Evolutionary conservation across 108 stramenopile genomes (phyloP).

Genomic region (Cylindrotheca fusiformis): DNA sequence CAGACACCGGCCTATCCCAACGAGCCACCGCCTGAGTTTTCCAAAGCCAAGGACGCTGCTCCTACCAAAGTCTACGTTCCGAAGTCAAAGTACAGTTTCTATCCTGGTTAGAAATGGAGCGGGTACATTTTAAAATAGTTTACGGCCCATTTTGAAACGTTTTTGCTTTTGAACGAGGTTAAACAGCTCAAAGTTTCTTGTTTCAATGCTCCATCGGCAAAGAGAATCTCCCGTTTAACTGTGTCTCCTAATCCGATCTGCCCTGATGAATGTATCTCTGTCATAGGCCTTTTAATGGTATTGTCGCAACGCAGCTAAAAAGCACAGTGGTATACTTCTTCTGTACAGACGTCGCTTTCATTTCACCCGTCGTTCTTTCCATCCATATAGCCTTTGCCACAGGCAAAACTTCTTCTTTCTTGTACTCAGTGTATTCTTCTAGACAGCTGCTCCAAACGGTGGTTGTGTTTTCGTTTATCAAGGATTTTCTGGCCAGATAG

Average conservation of each 20-base stretch:
- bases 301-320: constrained; percentile 60
- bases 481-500: constrained; percentile 74
- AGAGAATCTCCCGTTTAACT: too few relatives aligned
- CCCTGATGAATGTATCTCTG: too few relatives aligned
- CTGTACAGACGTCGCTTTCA: constrained; percentile 56
- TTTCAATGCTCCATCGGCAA: too few relatives aligned
- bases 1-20: not conserved
- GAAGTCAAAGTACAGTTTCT: too few relatives aligned
- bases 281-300: constrained; percentile 12
- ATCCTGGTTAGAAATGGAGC: too few relatives aligned
- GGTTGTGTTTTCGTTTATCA: constrained; percentile 48
- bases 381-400: constrained; percentile 65
- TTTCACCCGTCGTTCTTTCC: constrained; percentile 18
- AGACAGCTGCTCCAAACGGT: constrained; percentile 94
- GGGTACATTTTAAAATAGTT: too few relatives aligned
- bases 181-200: too few relatives aligned
- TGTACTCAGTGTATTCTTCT: constrained; percentile 74
- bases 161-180: too few relatives aligned
- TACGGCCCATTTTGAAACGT: too few relatives aligned
- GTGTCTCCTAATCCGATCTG: too few relatives aligned
- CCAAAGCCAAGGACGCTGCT: not conserved
- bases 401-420: constrained; percentile 69
- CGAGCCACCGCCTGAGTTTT: not conserved
- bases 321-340: constrained; percentile 67
- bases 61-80: not conserved